Conservation (phyloP, 352 stramenopile species). For the Phytophthora pluvialis region DNA sequence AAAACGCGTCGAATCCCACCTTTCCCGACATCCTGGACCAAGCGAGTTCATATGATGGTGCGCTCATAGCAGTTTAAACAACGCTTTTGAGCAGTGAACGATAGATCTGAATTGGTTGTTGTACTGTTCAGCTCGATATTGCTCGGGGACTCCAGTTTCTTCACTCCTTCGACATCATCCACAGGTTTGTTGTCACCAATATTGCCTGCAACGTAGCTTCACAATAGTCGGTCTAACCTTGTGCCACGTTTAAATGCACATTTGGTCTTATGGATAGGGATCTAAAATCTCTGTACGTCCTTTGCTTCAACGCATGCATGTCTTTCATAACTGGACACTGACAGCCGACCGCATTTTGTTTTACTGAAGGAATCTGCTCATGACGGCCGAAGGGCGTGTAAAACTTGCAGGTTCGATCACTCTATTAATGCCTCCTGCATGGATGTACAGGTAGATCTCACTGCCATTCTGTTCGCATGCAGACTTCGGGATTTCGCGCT, state of each 20-base stretch:
- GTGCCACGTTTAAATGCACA: background rate
- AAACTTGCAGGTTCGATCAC: conserved; percentile 63
- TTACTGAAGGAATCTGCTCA: conserved; percentile 65
- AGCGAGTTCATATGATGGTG: conserved; percentile 81
- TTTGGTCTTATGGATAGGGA: conserved; percentile 41
- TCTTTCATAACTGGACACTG: conserved; percentile 1
- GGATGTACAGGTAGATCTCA: background rate
- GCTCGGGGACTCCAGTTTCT: conserved; percentile 77
- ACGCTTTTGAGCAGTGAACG: background rate
- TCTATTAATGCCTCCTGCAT: background rate
- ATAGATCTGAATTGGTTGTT: conserved; percentile 3
- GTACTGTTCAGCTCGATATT: conserved; percentile 55
- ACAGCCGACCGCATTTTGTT: background rate
- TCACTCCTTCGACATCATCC: conserved; percentile 84
- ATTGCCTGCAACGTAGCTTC: background rate
- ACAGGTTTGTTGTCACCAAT: conserved; percentile 45
- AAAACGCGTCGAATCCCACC: conserved; percentile 57
- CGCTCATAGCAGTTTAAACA: background rate
- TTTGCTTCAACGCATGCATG: background rate
- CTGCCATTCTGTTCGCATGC: background rate
- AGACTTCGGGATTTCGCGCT: conserved; percentile 83
- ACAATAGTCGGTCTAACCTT: conserved; percentile 1
- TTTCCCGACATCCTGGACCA: conserved; percentile 81
- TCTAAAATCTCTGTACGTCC: conserved; percentile 76
- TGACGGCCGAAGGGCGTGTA: conserved; percentile 72